Evolutionary conservation across 1,139 yeast species (phyloP).

Genomic region (Pneumocystis jirovecii): DNA sequence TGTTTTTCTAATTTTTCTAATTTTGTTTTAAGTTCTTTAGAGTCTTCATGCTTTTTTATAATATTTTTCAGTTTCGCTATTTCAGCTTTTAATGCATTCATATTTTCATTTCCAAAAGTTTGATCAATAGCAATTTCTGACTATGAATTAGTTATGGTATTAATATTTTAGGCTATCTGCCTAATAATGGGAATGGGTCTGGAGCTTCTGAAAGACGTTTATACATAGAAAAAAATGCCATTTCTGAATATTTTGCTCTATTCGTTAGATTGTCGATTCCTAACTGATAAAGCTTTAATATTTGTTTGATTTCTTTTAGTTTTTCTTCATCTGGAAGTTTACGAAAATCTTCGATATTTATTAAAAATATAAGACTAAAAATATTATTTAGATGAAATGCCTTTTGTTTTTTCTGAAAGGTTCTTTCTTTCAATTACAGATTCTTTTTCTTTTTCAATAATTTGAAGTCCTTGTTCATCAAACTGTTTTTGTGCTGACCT

Average conservation of each 20-base stretch:
- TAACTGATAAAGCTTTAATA: slow-evolving; percentile 56
- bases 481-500: slow-evolving; percentile 52
- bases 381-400: background rate
- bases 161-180: slow-evolving; percentile 24
- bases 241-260: slow-evolving; percentile 61
- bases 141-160: background rate
- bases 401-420: slow-evolving; percentile 33
- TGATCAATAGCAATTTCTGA: background rate
- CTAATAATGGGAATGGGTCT: slow-evolving; percentile 73
- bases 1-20: slow-evolving; percentile 37
- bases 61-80: slow-evolving; percentile 42
- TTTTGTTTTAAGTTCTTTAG: slow-evolving; percentile 49
- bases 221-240: slow-evolving; percentile 58
- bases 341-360: slow-evolving; percentile 68
- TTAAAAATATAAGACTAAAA: background rate
- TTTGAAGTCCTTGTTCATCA: slow-evolving; percentile 59
- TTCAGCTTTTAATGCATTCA: slow-evolving; percentile 23
- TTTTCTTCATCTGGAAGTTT: slow-evolving; percentile 34
- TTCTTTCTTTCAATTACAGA: slow-evolving; percentile 58
- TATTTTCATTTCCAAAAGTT: background rate
- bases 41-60: slow-evolving; percentile 54
- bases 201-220: slow-evolving; percentile 76
- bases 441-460: slow-evolving; percentile 52
- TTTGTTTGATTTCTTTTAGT: background rate
- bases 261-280: slow-evolving; percentile 75